Percentiles rank a stretch among this genome's conserved stretches.
phyloP scores from a whole-genome alignment of 345 rosid species.

The Durio zibethinus region DNA sequence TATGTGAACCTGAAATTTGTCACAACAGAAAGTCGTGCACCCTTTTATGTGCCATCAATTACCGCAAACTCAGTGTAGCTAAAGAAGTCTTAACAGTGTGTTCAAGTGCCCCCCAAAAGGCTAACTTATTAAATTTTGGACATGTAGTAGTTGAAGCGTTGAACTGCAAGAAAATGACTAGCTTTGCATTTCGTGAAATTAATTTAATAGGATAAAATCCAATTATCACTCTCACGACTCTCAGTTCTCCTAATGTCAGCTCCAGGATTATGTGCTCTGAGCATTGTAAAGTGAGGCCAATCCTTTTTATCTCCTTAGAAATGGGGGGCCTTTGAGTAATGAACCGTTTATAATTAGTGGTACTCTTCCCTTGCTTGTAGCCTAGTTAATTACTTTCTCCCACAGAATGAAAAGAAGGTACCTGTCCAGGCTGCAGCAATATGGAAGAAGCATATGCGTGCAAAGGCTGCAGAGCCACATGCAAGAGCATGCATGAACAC shows the following conservation, averaged over 20 bases:
- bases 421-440: not conserved
- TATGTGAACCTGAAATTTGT: slow-evolving; percentile 49
- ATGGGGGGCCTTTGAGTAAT: not conserved
- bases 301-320: not conserved
- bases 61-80: slow-evolving; percentile 24
- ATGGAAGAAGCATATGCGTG: not conserved
- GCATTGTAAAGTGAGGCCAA: not conserved
- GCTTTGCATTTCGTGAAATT: not conserved
- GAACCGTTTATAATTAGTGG: not conserved
- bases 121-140: slow-evolving; percentile 7
- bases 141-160: slow-evolving; percentile 10
- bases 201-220: not conserved
- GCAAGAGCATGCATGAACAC: not conserved
- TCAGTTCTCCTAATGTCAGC: not conserved
- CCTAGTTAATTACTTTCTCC: not conserved
- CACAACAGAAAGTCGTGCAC: slow-evolving; percentile 27
- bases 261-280: not conserved
- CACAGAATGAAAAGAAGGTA: not conserved
- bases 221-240: not conserved
- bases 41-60: slow-evolving; percentile 27
- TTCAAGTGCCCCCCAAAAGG: slow-evolving; percentile 28
- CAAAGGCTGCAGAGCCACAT: not conserved
- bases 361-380: not conserved
- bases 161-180: slow-evolving; percentile 7
- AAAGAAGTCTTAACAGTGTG: not conserved